A percentile compares a stretch with the other conserved stretches of the same genome.
These are phyloP conservation scores for Zygoascus ofunaensis DNA, from an alignment of 805 yeast genomes.

Conservation along the genomic window DNA sequence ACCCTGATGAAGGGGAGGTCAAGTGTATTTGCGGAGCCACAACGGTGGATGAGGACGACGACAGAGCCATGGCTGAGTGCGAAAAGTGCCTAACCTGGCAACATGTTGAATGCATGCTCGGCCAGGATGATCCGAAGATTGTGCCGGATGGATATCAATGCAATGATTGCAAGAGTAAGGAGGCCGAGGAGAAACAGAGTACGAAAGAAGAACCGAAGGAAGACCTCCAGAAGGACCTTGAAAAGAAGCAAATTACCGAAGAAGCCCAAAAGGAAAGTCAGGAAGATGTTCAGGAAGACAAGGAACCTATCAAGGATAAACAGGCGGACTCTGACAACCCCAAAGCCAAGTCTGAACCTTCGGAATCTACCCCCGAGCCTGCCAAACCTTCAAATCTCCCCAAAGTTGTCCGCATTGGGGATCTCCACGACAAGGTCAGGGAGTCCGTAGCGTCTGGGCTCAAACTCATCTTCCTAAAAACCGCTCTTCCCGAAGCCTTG, in stretches of 20 bases:
- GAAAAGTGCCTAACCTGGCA: slow-evolving; percentile 62
- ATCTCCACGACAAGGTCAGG: slow-evolving; percentile 27
- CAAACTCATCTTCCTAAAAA: slow-evolving; percentile 33
- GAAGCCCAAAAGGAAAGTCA: slow-evolving; percentile 1
- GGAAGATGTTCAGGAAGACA: background rate
- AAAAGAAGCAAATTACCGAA: background rate
- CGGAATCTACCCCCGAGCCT: too few relatives aligned
- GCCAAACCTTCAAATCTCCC: background rate
- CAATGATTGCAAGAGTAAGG: slow-evolving; percentile 34
- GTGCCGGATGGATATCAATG: slow-evolving; percentile 50
- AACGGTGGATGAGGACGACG: slow-evolving; percentile 27
- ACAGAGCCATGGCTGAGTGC: slow-evolving; percentile 53
- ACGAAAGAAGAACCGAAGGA: too few relatives aligned
- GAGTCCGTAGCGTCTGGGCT: slow-evolving; percentile 46
- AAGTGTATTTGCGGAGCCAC: slow-evolving; percentile 27
- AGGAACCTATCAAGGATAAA: background rate
- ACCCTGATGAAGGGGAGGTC: slow-evolving; percentile 18
- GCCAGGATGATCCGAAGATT: slow-evolving; percentile 30
- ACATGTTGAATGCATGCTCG: slow-evolving; percentile 54
- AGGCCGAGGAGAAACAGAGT: background rate
- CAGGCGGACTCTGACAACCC: background rate
- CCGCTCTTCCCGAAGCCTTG: slow-evolving; percentile 29
- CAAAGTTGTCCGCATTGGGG: slow-evolving; percentile 5
- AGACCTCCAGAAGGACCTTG: background rate
- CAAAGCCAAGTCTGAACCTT: background rate